These are phyloP conservation scores for Orychophragmus violaceus DNA, from an alignment of 345 rosid genomes.

Conservation along the genomic window DNA sequence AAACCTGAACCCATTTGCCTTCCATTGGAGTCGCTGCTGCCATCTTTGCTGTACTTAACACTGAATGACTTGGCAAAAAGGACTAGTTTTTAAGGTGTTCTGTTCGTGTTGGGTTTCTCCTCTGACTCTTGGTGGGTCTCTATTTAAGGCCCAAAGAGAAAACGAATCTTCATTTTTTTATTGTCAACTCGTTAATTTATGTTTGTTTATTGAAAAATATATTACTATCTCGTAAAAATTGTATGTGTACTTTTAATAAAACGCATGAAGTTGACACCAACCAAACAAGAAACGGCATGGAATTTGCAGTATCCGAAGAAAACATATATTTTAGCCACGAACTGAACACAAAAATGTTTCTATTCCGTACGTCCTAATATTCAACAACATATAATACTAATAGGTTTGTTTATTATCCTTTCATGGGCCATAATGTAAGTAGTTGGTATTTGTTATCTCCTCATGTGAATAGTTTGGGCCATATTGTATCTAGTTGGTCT, in stretches of 20 bases:
- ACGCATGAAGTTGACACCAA: neutral
- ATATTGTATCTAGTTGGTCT: neutral
- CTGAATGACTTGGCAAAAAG: neutral
- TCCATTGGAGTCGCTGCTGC: constrained; percentile 36
- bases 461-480: neutral
- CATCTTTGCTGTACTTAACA: constrained; percentile 2
- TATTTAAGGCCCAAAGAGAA: constrained; percentile 7
- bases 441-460: neutral
- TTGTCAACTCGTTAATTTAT: neutral
- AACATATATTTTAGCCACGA: neutral
- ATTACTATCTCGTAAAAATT: too few relatives aligned
- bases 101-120: neutral
- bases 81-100: neutral
- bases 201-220: too few relatives aligned
- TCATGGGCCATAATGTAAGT: neutral
- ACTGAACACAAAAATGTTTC: neutral
- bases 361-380: neutral
- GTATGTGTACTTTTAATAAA: neutral
- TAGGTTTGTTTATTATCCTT: neutral
- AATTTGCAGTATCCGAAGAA: neutral
- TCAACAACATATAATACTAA: neutral
- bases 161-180: neutral
- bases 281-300: constrained; percentile 3
- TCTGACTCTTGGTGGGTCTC: neutral
- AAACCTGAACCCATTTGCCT: constrained; percentile 78